phyloP scores from a whole-genome alignment of 176 grass and related monocot species.

The Hsuehochloa calcarea region DNA sequence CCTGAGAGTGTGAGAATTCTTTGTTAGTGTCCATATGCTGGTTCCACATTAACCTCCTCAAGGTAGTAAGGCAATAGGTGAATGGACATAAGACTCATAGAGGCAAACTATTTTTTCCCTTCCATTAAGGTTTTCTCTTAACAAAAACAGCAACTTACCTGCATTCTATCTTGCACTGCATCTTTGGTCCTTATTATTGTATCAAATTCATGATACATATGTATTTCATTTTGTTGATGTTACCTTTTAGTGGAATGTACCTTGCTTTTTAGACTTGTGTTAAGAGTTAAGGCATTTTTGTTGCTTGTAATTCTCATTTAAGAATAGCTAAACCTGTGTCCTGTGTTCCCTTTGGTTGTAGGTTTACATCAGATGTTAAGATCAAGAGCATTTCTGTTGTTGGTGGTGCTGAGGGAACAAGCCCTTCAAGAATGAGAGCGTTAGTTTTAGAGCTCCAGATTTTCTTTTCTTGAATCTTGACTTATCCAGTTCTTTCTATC shows the following conservation, averaged over 20 bases:
- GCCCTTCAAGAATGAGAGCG: constrained; percentile 98
- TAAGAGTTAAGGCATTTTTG: neutral
- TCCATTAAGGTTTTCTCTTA: neutral
- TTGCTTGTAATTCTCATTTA: neutral
- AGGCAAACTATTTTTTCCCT: neutral
- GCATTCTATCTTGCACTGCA: neutral
- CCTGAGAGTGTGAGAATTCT: neutral
- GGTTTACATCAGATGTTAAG: constrained; percentile 98
- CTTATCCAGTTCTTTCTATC: neutral
- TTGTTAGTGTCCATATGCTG: neutral
- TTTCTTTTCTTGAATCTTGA: constrained; percentile 3
- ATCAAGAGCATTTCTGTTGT: constrained; percentile 97
- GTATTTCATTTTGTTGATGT: constrained; percentile 19
- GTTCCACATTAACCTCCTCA: neutral
- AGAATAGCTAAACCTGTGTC: constrained; percentile 29
- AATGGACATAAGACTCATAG: constrained; percentile 4
- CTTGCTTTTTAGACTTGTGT: neutral
- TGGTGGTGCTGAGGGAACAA: constrained; percentile 89
- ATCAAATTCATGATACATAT: neutral
- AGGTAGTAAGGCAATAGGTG: neutral
- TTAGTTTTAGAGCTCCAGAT: constrained; percentile 39
- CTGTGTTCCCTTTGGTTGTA: constrained; percentile 36
- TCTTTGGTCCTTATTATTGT: neutral
- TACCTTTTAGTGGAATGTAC: constrained; percentile 21
- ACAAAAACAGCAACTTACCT: neutral